Evolutionary conservation across 371 early-diverging fungal genomes (phyloP), one percentile per base, ranked within the genome.

Genomic region (Circinella minor): DNA sequence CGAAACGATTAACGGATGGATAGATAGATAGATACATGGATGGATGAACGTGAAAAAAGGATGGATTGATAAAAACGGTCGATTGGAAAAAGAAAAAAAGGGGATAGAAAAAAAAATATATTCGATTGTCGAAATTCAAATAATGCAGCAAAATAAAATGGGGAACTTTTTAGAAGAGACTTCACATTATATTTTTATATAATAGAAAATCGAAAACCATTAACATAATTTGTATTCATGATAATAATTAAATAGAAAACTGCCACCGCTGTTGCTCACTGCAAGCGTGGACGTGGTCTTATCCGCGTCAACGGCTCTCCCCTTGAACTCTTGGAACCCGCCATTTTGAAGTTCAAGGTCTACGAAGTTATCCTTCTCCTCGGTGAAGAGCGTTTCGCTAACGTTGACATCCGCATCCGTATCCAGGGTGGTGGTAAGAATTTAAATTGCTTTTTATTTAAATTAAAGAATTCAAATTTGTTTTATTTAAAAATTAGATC

Each of bases 261-360:
- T 88, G 99, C 99, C 83, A 96, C 98, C 74, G 99, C 99, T 77
- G 98, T 96, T 74, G 98, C 99, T 77, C 93, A 94, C 90, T 98
- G 98, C 94, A 98, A 96, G 91, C 93, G 94, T 82, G 97, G 99
- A 70, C 91, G 90, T 82, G 98, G 98, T 81, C 93, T 96, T 78
- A 92, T 99, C 86, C 95, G 94, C 87, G 88, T 99, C 74, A 99
- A 99, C 90, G 99, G 99, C 69, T 94, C 94, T 75, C 99, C 99
- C 74, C 83, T 99, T 66, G 95, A 96, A 73, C 91, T 99, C 74
- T 89, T 98, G 68, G 93, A 97, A 87, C 98, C 99, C 78, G 96
- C 95, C 87, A 91, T 99, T 81, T 88, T 99, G 79, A 89, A 91
- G 82, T 93, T 93, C 91, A 99, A 99, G 94, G 95, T 99, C 80